Base-by-base conservation (phyloP, 495 filamentous ascomycete genomes). In the Xanthoparmelia taractica region DNA sequence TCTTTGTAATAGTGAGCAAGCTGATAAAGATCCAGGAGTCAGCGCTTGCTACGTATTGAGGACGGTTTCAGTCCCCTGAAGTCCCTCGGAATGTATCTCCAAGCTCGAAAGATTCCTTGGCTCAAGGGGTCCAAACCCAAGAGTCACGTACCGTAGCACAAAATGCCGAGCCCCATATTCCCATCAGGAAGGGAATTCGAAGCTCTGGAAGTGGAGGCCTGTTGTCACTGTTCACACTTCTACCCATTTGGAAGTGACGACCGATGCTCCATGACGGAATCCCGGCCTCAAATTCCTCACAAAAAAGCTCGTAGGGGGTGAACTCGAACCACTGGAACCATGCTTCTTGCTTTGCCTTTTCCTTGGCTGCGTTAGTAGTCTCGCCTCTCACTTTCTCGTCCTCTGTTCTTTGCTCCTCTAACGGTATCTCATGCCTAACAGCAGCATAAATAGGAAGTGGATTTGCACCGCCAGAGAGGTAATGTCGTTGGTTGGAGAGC, bases 241-340 rank as follows among this genome's bases (percentile, higher is more conserved):
- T 87, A 48, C 94, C 94, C 57, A 81, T 79, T 37, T 88, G 71
- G 73, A 96, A 98, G 55, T 84, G 84, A 50, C 94, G 80, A 27
- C 94, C 94, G 63, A 98, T 75, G 11, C 91, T 88, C 92, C 92
- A 98, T 0, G 89, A 96, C 0, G 94, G 94, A 64, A 98, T 97
- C 17, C 94, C 92, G 23, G 93, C 93, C 57, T 79, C 78, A 37
- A 89, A 85, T 65, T 97, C 94, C 72, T 98, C 94, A 70, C 91
- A 96, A 73, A 91, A 97, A 67, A 98, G 86, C 74, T 98, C 94
- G 67, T 96, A 98, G 0, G 94, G 94, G 0, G 91, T 96, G 63
- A 92, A 85, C 66, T 98, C 94, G 67, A 96, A 97, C 94, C 94
- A 98, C 69, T 98, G 93, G 67, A 98, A 98, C 90, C 92, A 98